phyloP scores from a whole-genome alignment of 2,329 filamentous ascomycete genomes.

The Colletotrichum kahawae region DNA sequence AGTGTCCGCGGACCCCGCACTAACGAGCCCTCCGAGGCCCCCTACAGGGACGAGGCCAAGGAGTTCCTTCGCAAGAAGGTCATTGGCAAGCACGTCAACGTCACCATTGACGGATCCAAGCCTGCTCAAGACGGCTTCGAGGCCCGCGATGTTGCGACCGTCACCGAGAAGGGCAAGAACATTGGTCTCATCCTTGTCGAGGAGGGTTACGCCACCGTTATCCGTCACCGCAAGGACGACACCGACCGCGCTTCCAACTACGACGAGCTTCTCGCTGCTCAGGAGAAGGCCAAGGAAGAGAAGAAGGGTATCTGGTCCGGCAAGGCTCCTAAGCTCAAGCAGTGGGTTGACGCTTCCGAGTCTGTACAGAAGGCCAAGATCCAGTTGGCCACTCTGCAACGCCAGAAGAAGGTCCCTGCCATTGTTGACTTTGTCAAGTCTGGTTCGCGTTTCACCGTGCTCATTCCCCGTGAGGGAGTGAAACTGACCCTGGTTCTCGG shows the following conservation, averaged over 20 bases:
- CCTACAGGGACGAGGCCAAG: constrained; percentile 92
- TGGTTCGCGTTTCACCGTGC: constrained; percentile 90
- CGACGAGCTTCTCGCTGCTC: constrained; percentile 82
- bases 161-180: constrained; percentile 85
- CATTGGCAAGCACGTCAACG: constrained; percentile 94
- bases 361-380: constrained; percentile 94
- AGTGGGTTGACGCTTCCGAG: constrained; percentile 90
- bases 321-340: constrained; percentile 82
- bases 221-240: constrained; percentile 93
- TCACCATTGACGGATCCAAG: constrained; percentile 89
- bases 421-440: constrained; percentile 98
- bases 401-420: constrained; percentile 90
- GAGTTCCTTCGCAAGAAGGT: constrained; percentile 92
- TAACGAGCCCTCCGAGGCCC: constrained; percentile 83
- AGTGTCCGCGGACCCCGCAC: constrained; percentile 93
- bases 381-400: constrained; percentile 83
- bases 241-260: constrained; percentile 94
- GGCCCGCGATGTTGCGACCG: constrained; percentile 90
- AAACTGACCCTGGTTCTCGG: constrained; percentile 95
- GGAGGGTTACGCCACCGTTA: constrained; percentile 90
- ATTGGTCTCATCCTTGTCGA: constrained; percentile 86
- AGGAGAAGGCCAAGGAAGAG: constrained; percentile 83
- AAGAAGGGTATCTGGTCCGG: constrained; percentile 95
- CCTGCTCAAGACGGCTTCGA: constrained; percentile 90
- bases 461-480: constrained; percentile 90